Evolutionary conservation across 805 yeast genomes (phyloP), one percentile per base, ranked within the genome.

Genomic region (Candida fluviatilis): DNA sequence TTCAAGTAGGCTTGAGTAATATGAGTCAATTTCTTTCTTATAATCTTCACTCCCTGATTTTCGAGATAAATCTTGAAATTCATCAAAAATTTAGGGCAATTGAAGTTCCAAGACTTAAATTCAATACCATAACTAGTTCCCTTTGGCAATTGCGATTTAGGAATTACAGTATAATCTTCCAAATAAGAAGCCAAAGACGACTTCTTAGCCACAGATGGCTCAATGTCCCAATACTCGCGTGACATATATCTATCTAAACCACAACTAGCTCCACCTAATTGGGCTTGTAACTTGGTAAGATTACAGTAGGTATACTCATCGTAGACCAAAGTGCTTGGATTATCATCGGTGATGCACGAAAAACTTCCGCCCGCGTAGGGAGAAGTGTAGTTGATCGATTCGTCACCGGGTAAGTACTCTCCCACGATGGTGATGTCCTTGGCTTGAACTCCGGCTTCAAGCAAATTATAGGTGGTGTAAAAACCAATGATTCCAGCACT

Each of bases 361-460:
- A 69, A 55, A 56, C 59, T 49, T 5, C 64, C 64, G 5, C 71
- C 73, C 0, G 95, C 95, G 75, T 83, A 82, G 0, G 95, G 95
- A 0, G 90, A 82, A 1, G 95, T 80, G 57, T 82, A 86, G 35
- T 75, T 67, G 40, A 76, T 75, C 3, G 88, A 78, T 46, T 78
- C 82, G 51, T 86, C 95, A 4, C 95, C 95, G 2, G 95, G 95
- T 27, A 81, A 57, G 48, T 71, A 75, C 51, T 82, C 76, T 5
- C 86, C 91, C 14, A 81, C 48, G 2, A 85, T 71, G 3, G 76
- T 67, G 43, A 86, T 73, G 4, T 73, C 59, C 1, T 53, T 39
- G 1, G 73, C 66, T 0, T 53, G 40, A 7, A 70, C 60, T 2
- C 67, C 65, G 11, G 66, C 58, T 18, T 69, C 66, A 24, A 77